Evolutionary conservation across 78 protist species (phyloP).

Genomic region (Mantamonas sphyraenae): DNA sequence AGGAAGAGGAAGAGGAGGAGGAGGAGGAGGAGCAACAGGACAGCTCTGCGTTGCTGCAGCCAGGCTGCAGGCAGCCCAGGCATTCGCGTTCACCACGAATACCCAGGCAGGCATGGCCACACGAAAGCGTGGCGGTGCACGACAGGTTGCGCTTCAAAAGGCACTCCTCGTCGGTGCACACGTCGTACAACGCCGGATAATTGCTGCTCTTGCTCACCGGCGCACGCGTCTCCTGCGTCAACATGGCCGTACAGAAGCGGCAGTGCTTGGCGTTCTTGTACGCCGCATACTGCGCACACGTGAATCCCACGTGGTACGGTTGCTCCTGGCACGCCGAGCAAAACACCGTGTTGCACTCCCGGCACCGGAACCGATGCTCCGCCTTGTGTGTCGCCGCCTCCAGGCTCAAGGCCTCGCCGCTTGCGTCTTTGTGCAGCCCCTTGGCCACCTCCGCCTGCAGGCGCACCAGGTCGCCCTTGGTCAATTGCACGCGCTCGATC

Average conservation of each 20-base stretch:
- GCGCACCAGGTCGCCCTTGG: too few species aligned
- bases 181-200: background rate
- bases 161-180: background rate
- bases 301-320: slow-evolving; percentile 17
- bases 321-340: slow-evolving; percentile 1
- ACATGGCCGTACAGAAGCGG: background rate
- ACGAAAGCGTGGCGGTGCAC: background rate
- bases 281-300: background rate
- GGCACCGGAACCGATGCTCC: slow-evolving; percentile 1
- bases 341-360: slow-evolving; percentile 4
- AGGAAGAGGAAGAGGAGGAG: too few species aligned
- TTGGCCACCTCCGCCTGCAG: too few species aligned
- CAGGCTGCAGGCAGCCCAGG: slow-evolving; percentile 10
- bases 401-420: background rate
- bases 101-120: slow-evolving; percentile 26
- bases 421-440: background rate
- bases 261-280: background rate
- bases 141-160: background rate
- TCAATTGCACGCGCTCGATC: too few species aligned
- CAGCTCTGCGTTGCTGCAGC: background rate
- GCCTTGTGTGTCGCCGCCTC: background rate
- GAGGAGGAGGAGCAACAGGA: too few species aligned
- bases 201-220: background rate
- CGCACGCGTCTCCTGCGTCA: background rate
- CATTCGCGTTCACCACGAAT: background rate